These are phyloP conservation scores for Aspergillus flavus DNA, from an alignment of 2,329 filamentous ascomycete genomes.

Conservation along the genomic window DNA sequence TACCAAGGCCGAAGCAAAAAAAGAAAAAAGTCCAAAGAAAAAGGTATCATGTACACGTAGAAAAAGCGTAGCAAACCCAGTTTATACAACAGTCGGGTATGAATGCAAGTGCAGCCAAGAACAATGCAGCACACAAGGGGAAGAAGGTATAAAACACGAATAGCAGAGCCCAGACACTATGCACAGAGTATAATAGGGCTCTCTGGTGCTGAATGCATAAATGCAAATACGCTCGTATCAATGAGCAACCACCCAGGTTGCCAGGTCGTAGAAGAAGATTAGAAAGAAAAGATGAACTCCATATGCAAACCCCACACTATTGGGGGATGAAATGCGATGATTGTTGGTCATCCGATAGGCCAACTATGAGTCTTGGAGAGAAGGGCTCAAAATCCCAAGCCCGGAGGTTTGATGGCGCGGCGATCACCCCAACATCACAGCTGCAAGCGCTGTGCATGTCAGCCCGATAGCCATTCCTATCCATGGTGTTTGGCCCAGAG, in stretches of 20 bases:
- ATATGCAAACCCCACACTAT: constrained; percentile 18
- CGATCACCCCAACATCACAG: constrained; percentile 41
- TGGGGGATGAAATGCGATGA: constrained; percentile 3
- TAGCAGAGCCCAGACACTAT: constrained; percentile 6
- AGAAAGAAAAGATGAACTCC: constrained; percentile 18
- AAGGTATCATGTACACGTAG: constrained; percentile 41
- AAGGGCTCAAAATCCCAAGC: background rate
- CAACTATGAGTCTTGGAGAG: background rate
- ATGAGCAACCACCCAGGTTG: constrained; percentile 8
- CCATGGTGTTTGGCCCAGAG: constrained; percentile 43
- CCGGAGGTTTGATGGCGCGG: background rate
- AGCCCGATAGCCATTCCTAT: constrained; percentile 46
- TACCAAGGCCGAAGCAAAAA: background rate
- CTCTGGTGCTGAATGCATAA: background rate
- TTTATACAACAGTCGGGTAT: constrained; percentile 33
- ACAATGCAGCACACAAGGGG: constrained; percentile 13
- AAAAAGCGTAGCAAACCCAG: constrained; percentile 21
- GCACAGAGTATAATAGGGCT: constrained; percentile 17
- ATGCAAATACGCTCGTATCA: constrained; percentile 12
- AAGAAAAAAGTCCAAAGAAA: constrained; percentile 14
- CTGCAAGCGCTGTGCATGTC: constrained; percentile 41
- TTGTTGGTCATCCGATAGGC: background rate
- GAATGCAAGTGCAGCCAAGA: constrained; percentile 25
- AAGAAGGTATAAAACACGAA: constrained; percentile 21
- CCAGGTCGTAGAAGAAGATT: constrained; percentile 18